Conservation (phyloP, 331 rosid species). For the Arachis monticola region DNA sequence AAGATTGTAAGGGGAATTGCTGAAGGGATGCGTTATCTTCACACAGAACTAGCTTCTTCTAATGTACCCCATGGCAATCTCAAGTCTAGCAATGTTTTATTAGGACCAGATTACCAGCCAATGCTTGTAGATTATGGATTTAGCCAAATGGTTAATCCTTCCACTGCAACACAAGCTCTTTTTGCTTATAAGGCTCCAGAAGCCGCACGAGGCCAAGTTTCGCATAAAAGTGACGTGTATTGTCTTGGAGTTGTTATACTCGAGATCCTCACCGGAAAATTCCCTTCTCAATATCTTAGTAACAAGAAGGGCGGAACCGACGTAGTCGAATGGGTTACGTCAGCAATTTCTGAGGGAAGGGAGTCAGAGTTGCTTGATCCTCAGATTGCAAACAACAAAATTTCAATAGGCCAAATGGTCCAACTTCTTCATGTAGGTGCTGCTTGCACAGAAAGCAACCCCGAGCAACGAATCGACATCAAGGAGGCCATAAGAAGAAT, state of each 20-base stretch:
- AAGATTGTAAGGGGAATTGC: conserved; percentile 68
- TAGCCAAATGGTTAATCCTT: conserved; percentile 44
- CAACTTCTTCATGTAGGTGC: conserved; percentile 64
- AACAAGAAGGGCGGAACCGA: conserved; percentile 68
- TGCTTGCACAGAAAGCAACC: conserved; percentile 59
- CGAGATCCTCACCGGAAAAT: conserved; percentile 73
- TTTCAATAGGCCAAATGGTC: conserved; percentile 50
- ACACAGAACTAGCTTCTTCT: conserved; percentile 40
- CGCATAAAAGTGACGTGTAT: conserved; percentile 67
- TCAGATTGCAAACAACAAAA: conserved; percentile 43
- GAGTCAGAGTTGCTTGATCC: conserved; percentile 70
- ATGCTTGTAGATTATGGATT: conserved; percentile 64
- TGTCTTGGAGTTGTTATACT: conserved; percentile 76
- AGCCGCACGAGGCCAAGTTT: conserved; percentile 48
- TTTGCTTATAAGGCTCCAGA: conserved; percentile 74
- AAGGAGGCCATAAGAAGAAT: conserved; percentile 63
- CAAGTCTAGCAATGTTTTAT: conserved; percentile 75
- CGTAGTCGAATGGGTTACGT: conserved; percentile 62
- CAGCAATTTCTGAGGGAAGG: conserved; percentile 58
- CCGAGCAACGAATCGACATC: conserved; percentile 50
- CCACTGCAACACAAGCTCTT: conserved; percentile 43
- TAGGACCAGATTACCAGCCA: conserved; percentile 61
- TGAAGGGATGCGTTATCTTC: conserved; percentile 60
- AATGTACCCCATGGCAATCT: conserved; percentile 79
- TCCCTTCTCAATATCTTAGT: conserved; percentile 68